Base-by-base conservation (phyloP, 2,329 filamentous ascomycete genomes). In the Microthyrium microscopicum region DNA sequence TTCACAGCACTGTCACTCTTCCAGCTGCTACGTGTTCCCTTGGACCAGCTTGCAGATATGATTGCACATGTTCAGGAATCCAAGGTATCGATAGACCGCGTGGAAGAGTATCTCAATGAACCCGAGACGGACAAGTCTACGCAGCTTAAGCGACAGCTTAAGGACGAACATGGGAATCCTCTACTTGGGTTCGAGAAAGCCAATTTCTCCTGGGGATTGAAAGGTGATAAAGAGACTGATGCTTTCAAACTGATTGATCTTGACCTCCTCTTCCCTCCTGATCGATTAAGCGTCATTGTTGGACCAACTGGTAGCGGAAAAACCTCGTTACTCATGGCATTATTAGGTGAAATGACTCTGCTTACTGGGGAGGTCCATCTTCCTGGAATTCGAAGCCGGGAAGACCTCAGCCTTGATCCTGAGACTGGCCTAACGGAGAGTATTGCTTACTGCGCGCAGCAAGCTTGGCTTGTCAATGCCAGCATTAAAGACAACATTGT, bases 31-130 rank as follows among this genome's bases (percentile, higher is more conserved):
- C 77, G 89, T 30, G 81, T 94, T 34, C 89, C 89, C 4, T 63
- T 98, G 29, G 89, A 98, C 53, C 87, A 95, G 57, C 68, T 98
- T 34, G 89, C 89, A 32, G 89, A 98, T 55, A 98, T 98, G 89
- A 78, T 95, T 49, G 89, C 89, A 8, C 89, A 95, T 57, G 85
- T 98, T 4, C 84, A 94, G 58, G 89, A 98, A 56, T 82, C 85
- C 17, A 92, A 92, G 58, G 87, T 98, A 15, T 98, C 89, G 0
- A 75, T 98, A 33, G 85, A 94, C 48, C 85, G 89, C 62, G 82
- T 98, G 5, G 87, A 98, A 49, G 80, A 92, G 45, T 98, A 94
- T 47, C 57, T 98, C 26, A 75, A 68, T 37, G 89, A 98, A 51
- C 84, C 89, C 5, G 89, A 98, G 58, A 98, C 89, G 0, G 83